Percentiles rank a stretch among this genome's conserved stretches.
Conservation (phyloP, 2,329 filamentous ascomycete species). For the Curvularia verruculosa region DNA sequence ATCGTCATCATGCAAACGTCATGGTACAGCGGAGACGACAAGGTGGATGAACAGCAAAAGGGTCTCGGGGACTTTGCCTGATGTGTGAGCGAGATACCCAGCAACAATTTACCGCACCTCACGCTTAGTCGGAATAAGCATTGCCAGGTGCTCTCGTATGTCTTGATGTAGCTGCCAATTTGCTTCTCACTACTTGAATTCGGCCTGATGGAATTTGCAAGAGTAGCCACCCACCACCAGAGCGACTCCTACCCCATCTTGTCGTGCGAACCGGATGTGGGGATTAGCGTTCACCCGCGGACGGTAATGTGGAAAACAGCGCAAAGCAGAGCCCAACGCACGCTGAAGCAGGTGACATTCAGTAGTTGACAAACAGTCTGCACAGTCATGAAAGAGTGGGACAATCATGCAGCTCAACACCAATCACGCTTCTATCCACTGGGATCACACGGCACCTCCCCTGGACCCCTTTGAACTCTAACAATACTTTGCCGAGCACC, state of each 20-base stretch:
- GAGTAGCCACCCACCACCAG: neutral
- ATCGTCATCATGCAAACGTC: constrained; percentile 1
- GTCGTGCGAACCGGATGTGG: neutral
- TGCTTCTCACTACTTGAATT: neutral
- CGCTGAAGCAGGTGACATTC: neutral
- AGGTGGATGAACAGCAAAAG: constrained; percentile 5
- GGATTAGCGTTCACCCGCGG: neutral
- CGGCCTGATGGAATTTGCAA: neutral
- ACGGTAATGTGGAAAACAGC: neutral
- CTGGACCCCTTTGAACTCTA: neutral
- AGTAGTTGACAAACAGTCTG: neutral
- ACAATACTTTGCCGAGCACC: constrained; percentile 20
- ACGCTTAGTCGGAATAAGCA: neutral
- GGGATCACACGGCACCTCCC: neutral
- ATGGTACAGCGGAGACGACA: neutral
- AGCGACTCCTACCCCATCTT: neutral
- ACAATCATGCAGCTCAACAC: neutral
- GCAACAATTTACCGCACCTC: neutral
- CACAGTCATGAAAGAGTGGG: constrained; percentile 4
- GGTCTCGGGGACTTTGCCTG: constrained; percentile 3
- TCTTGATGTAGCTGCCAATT: neutral
- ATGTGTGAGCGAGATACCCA: neutral
- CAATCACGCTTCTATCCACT: constrained; percentile 1
- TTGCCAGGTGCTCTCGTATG: neutral
- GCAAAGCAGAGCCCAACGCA: neutral